Base-by-base conservation (phyloP, 1,139 yeast species). In the Diutina scorzettiae region DNA sequence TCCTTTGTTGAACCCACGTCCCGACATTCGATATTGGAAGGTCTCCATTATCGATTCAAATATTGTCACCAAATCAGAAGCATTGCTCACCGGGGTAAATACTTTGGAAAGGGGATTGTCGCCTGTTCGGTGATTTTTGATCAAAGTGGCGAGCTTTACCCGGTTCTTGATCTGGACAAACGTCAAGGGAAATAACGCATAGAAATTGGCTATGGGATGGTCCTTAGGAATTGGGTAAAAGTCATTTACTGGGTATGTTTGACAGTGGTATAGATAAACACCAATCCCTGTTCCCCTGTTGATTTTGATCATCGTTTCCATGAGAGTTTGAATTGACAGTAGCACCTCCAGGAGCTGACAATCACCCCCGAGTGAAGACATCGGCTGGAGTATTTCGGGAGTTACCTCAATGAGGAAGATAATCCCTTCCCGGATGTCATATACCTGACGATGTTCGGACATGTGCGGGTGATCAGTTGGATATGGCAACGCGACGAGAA, bases 221-320 rank as follows among this genome's bases (percentile, higher is more conserved):
- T n/a, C 9, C 18, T 21, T 34, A 3, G 39, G 39, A 2, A 34
- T n/a, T 3, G 27, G 29, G 2, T 6, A 1, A 14, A 34, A 34
- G 4, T 3, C 9, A 6, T 14, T 6, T 4, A 21, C 12, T 14
- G n/a, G 16, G 12, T 23, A 6, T 3, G 16, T n/a, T 14, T 23
- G 28, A 21, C 78, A 65, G 50, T 79, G 75, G 57, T 75, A 76
- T 21, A 81, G 55, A 51, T 76, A 80, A 41, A 81, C 69, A 0
- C 87, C 89, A 29, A 81, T 62, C 0, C 86, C 87, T 0, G 86
- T 76, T 45, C 66, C 66, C 2, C 83, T 81, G 44, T 73, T 56
- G 0, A 80, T 68, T 34, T 78, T 75, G 1, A 78, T 70, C 46
- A 80, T 59, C 37, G 75, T 79, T 4, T 75, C 63, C 64, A 79